Base-by-base conservation (phyloP, 2,329 filamentous ascomycete species). In the Aspergillus jensenii region DNA sequence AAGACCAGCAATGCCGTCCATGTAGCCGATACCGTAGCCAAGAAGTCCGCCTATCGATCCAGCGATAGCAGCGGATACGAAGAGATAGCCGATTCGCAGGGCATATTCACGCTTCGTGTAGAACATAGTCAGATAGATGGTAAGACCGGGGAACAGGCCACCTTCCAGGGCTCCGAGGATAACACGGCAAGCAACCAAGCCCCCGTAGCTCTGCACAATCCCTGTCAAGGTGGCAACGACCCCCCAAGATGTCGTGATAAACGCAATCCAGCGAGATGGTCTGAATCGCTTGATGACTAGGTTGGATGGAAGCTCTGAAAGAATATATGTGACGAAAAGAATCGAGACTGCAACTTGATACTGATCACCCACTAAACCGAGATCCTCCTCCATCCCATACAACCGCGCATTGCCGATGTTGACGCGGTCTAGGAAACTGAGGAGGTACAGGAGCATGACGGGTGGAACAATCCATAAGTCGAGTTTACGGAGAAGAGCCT, bases 21-120 rank as follows among this genome's bases (percentile, higher is more conserved):
- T 59, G 33, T 59, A n/a, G 3, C 56, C 56, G 25, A 59, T 59
- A 2, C 56, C 56, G n/a, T 59, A 59, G 11, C 37, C 56, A 12
- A 59, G 52, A 1, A 59, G 46, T 1, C 56, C 56, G 9, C 56
- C 56, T 3, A 55, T 3, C n/a, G 56, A 55, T 3, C 56, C 56
- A 8, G 56, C 56, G 9, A 59, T 53, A 33, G 56, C 56, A n/a
- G 56, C 56, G 7, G 51, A 55, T 19, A 59, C 56, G 17, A 59
- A 59, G n/a, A 59, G 52, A 25, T 59, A 59, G n/a, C 56, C 56
- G 25, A 59, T 55, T 11, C 56, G 56, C 31, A 59, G 46, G 17
- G 56, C 56, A 33, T 55, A 55, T 43, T 59, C 51, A 27, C 46
- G 52, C 27, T 59, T 59, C 2, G 56, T 59, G 52, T 59, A 55